Conservation (phyloP, 2,329 filamentous ascomycete species). For the Xylaria sp. region DNA sequence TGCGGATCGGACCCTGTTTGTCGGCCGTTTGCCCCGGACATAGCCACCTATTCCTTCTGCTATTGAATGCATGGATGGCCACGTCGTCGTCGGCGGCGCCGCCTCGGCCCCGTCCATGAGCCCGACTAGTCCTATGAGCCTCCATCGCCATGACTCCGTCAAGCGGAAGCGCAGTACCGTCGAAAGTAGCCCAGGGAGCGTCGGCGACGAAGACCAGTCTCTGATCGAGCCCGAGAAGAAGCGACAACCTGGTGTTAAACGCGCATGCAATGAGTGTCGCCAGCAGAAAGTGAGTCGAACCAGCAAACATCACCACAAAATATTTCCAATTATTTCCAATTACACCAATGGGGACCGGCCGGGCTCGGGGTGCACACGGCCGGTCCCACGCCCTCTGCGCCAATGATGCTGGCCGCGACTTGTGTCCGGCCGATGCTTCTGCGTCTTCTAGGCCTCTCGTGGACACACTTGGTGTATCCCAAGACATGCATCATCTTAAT, state of each 20-base stretch:
- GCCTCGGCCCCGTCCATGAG: slow-evolving; percentile 57
- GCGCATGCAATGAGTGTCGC: slow-evolving; percentile 83
- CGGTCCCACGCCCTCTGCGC: not conserved
- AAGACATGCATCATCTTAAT: slow-evolving; percentile 28
- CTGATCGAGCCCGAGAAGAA: slow-evolving; percentile 62
- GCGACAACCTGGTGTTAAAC: slow-evolving; percentile 72
- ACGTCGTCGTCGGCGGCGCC: slow-evolving; percentile 49
- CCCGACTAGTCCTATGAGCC: slow-evolving; percentile 61
- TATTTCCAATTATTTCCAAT: not conserved
- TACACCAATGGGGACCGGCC: not conserved
- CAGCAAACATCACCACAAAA: slow-evolving; percentile 1
- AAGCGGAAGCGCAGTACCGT: slow-evolving; percentile 67
- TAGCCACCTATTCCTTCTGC: slow-evolving; percentile 27
- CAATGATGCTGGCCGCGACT: not conserved
- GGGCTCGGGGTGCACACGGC: not conserved
- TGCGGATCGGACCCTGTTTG: slow-evolving; percentile 26
- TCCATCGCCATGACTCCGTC: slow-evolving; percentile 53
- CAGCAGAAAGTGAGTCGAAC: slow-evolving; percentile 75
- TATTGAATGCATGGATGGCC: slow-evolving; percentile 54
- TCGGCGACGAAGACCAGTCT: slow-evolving; percentile 63
- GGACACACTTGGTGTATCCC: slow-evolving; percentile 9
- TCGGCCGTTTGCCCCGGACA: slow-evolving; percentile 10
- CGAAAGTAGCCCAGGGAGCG: slow-evolving; percentile 67
- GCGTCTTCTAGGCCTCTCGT: not conserved
- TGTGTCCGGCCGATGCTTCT: not conserved